Base-by-base conservation (phyloP, 2,329 filamentous ascomycete species). In the Ophiostoma pallidulum region DNA sequence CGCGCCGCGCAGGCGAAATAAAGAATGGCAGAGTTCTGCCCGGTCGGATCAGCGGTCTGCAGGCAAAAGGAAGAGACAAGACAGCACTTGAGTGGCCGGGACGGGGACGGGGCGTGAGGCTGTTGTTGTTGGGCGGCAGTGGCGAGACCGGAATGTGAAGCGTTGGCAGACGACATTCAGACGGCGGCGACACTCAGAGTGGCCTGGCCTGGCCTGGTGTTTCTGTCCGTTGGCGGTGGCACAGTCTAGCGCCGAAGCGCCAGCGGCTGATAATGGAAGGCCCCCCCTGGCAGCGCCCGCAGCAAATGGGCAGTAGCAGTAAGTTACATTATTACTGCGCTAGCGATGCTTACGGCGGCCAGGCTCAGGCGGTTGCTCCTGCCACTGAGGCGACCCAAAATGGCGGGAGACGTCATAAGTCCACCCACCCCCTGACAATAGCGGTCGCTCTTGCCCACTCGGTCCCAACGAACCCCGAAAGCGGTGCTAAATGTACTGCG, bases 391-490 rank as follows among this genome's bases (percentile, higher is more conserved):
- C 24, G 6, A 10, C 31, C 31, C 6, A 16, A 6, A 7, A 33
- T 33, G 31, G 31, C 12, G 4, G n/a, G 7, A 44, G 41, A 44
- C 41, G 41, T 44, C 41, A 44, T 44, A 42, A 42, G 31, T 20
- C 22, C 20, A 13, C 31, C 18, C 35, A 26, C n/a, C 41, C 41
- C 31, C 41, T 35, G 41, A n/a, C n/a, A n/a, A n/a, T n/a, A n/a
- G 32, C 20, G 4, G 40, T 32, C 41, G 41, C n/a, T 35, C 41
- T 31, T 36, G 26, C 41, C 41, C 41, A 31, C 32, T 36, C 26
- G 35, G 31, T 28, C 36, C 26, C 32, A 43, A 33, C 10, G 28
- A 10, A 10, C 24, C 24, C 24, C 24, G n/a, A 28, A 28, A 28
- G 24, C 24, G 24, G 5, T 28, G 24, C 24, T 10, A 28, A 5